Evolutionary conservation across 441 rosid species (phyloP).

Genomic region (Eutrema salsugineum): DNA sequence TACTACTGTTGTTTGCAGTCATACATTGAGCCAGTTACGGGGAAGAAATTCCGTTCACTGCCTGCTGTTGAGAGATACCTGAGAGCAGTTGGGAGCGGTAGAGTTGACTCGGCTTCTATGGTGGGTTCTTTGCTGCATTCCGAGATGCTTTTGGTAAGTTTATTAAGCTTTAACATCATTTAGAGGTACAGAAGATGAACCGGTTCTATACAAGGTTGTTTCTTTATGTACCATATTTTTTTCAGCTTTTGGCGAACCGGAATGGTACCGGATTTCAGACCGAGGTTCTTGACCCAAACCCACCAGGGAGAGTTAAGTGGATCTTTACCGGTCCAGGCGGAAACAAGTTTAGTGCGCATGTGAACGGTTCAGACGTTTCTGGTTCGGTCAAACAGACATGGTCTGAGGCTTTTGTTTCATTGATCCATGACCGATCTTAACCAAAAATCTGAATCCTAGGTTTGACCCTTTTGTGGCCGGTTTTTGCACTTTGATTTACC

Average conservation of each 20-base stretch:
- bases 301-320: slow-evolving; percentile 50
- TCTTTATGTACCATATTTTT: slow-evolving; percentile 19
- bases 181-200: not conserved
- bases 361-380: slow-evolving; percentile 38
- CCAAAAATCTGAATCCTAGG: not conserved
- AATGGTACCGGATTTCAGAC: not conserved
- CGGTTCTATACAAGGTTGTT: not conserved
- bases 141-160: slow-evolving; percentile 12
- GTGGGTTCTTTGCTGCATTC: not conserved
- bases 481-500: not conserved
- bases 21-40: slow-evolving; percentile 57
- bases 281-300: slow-evolving; percentile 26
- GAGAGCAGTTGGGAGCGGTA: slow-evolving; percentile 2
- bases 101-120: not conserved
- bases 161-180: slow-evolving; percentile 6
- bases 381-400: slow-evolving; percentile 39
- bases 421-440: slow-evolving; percentile 30
- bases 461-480: not conserved
- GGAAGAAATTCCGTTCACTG: slow-evolving; percentile 42
- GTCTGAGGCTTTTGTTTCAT: slow-evolving; percentile 38
- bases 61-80: slow-evolving; percentile 46
- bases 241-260: slow-evolving; percentile 18
- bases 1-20: slow-evolving; percentile 33
- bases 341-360: slow-evolving; percentile 36
- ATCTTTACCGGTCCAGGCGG: slow-evolving; percentile 45